Conservation (phyloP, 2,329 filamentous ascomycete species). For the Ceratocystis lukuohia region DNA sequence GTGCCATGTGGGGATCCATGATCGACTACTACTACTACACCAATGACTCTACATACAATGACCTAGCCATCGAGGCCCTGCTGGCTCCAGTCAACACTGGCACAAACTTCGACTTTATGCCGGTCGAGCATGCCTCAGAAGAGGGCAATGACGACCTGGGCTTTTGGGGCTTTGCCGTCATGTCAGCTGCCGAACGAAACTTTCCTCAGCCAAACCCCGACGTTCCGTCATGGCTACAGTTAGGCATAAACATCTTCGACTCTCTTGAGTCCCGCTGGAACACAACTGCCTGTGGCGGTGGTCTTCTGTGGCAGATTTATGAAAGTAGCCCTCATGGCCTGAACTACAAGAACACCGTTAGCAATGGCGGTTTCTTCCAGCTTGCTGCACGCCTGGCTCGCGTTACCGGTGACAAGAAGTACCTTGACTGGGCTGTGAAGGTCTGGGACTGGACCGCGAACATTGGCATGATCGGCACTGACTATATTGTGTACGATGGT, state of each 20-base stretch:
- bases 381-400: conserved; percentile 62
- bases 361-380: conserved; percentile 74
- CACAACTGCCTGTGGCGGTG: conserved; percentile 50
- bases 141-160: conserved; percentile 65
- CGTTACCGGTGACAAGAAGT: conserved; percentile 53
- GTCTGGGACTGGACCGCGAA: conserved; percentile 51
- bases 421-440: conserved; percentile 52
- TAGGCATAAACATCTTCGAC: conserved; percentile 61
- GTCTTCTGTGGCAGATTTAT: conserved; percentile 73
- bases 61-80: conserved; percentile 44
- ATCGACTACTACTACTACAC: conserved; percentile 58
- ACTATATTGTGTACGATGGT: conserved; percentile 49
- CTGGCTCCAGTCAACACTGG: conserved; percentile 43
- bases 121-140: conserved; percentile 39
- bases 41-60: conserved; percentile 47
- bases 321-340: conserved; percentile 58
- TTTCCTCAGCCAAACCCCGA: conserved; percentile 46
- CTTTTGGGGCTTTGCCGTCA: conserved; percentile 57
- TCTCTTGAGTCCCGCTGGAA: conserved; percentile 60
- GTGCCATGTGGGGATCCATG: conserved; percentile 53
- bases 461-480: conserved; percentile 42
- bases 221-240: conserved; percentile 50
- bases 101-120: conserved; percentile 46
- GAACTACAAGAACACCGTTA: conserved; percentile 65
- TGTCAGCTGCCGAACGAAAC: conserved; percentile 55